Conservation (phyloP, 1,284 basidiomycete species). For the Malassezia restricta region DNA sequence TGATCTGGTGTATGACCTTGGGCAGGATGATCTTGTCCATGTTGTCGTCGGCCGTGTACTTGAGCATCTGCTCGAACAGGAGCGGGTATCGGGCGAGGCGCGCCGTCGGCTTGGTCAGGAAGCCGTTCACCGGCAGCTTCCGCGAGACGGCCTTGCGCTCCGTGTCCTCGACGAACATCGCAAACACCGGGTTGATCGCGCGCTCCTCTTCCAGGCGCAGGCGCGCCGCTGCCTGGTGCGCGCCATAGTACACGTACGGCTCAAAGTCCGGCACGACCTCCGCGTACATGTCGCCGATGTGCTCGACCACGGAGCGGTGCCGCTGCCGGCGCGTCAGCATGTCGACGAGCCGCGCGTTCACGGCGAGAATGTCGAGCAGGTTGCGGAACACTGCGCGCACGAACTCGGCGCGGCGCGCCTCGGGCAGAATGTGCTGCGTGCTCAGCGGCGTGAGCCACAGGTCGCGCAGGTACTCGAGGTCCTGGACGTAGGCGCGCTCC, state of each 20-base stretch:
- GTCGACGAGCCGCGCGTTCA: conserved; percentile 78
- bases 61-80: conserved; percentile 78
- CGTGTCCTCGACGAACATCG: conserved; percentile 70
- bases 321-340: conserved; percentile 92
- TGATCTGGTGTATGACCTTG: conserved; percentile 66
- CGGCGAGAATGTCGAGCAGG: conserved; percentile 78
- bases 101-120: conserved; percentile 91
- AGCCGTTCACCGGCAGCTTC: conserved; percentile 94
- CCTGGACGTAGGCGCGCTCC: conserved; percentile 90
- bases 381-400: conserved; percentile 97
- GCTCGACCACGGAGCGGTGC: conserved; percentile 77
- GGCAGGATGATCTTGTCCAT: conserved; percentile 71
- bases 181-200: conserved; percentile 79
- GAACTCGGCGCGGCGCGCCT: conserved; percentile 68
- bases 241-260: conserved; percentile 79
- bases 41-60: conserved; percentile 82
- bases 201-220: conserved; percentile 99
- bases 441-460: conserved; percentile 76
- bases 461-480: conserved; percentile 94
- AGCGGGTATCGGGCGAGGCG: conserved; percentile 90
- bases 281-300: conserved; percentile 79
- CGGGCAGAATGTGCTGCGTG: conserved; percentile 62
- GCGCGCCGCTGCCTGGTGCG: conserved; percentile 94
- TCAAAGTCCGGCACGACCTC: conserved; percentile 84
- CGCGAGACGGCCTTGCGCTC: conserved; percentile 88